phyloP scores from a whole-genome alignment of 2,329 filamentous ascomycete genomes.

The Nigrospora sphaerica region DNA sequence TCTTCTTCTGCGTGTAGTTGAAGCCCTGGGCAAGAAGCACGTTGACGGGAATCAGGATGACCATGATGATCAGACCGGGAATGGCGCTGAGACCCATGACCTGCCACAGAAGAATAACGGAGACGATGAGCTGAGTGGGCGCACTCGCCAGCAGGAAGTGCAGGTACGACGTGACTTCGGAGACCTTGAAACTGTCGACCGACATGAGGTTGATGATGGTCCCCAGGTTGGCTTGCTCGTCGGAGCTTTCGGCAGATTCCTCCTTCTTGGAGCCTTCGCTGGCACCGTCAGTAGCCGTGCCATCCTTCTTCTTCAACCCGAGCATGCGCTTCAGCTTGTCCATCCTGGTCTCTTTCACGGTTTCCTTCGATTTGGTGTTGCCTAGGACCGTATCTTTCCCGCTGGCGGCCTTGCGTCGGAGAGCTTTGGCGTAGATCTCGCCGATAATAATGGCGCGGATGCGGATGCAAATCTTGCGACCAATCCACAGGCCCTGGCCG shows the following conservation, averaged over 20 bases:
- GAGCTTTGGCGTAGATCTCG: conserved; percentile 93
- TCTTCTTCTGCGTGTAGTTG: conserved; percentile 77
- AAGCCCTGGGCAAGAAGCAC: conserved; percentile 83
- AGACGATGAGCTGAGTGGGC: conserved; percentile 79
- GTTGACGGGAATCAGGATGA: conserved; percentile 81
- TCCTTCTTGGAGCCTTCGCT: neutral
- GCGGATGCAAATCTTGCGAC: conserved; percentile 88
- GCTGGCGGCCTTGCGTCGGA: conserved; percentile 82
- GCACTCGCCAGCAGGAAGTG: conserved; percentile 93
- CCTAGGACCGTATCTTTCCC: conserved; percentile 68
- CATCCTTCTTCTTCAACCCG: conserved; percentile 52
- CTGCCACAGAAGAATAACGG: conserved; percentile 74
- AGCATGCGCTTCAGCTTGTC: conserved; percentile 48
- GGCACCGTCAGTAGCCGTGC: conserved; percentile 10
- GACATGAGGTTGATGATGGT: conserved; percentile 99
- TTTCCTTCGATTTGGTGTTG: conserved; percentile 36
- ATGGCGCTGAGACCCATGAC: conserved; percentile 92
- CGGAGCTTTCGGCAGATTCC: conserved; percentile 28
- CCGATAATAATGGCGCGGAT: conserved; percentile 92
- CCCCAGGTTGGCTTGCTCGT: conserved; percentile 82
- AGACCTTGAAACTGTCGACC: conserved; percentile 97
- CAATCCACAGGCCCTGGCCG: conserved; percentile 85
- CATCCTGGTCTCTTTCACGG: conserved; percentile 29
- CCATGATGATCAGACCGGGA: conserved; percentile 86
- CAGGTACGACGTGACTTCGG: conserved; percentile 87